Percentiles rank a stretch among this genome's conserved stretches.
These are phyloP conservation scores for Hirsutella thompsonii DNA, from an alignment of 2,329 filamentous ascomycete genomes.

Conservation along the genomic window DNA sequence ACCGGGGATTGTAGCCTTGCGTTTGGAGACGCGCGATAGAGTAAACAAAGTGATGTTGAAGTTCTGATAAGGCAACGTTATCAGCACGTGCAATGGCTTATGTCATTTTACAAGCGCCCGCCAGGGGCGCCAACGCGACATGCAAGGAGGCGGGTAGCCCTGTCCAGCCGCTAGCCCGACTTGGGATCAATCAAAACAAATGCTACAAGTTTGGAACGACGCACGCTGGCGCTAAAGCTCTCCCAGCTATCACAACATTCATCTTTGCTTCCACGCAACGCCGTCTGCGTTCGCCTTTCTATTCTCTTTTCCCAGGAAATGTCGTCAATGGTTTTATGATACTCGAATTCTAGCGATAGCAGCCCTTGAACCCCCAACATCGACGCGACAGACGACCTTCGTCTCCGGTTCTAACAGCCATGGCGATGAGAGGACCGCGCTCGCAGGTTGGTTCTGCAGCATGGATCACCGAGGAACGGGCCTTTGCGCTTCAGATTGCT, in stretches of 20 bases:
- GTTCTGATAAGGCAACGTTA: constrained; percentile 24
- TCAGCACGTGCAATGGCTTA: constrained; percentile 20
- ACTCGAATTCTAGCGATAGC: neutral
- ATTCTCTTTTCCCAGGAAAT: neutral
- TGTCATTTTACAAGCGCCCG: constrained; percentile 5
- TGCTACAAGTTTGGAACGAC: constrained; percentile 11
- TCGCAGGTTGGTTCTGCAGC: constrained; percentile 64
- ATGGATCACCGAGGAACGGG: constrained; percentile 79
- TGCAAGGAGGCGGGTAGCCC: neutral
- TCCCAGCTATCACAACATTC: constrained; percentile 6
- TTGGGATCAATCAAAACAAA: constrained; percentile 26
- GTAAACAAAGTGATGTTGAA: constrained; percentile 27
- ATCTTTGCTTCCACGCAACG: neutral
- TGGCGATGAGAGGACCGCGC: constrained; percentile 41
- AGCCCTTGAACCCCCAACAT: neutral
- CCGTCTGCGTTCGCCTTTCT: neutral
- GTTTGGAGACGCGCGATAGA: constrained; percentile 19
- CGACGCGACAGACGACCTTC: constrained; percentile 1
- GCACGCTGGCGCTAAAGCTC: constrained; percentile 4
- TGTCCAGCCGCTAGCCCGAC: constrained; percentile 18
- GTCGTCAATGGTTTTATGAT: constrained; percentile 4
- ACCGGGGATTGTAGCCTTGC: neutral
- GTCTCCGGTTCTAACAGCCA: constrained; percentile 10
- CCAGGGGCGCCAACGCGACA: neutral
- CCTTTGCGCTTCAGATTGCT: constrained; percentile 62